Evolutionary conservation across 148 eudicot species (phyloP).

Genomic region (Fagopyrum esculentum): DNA sequence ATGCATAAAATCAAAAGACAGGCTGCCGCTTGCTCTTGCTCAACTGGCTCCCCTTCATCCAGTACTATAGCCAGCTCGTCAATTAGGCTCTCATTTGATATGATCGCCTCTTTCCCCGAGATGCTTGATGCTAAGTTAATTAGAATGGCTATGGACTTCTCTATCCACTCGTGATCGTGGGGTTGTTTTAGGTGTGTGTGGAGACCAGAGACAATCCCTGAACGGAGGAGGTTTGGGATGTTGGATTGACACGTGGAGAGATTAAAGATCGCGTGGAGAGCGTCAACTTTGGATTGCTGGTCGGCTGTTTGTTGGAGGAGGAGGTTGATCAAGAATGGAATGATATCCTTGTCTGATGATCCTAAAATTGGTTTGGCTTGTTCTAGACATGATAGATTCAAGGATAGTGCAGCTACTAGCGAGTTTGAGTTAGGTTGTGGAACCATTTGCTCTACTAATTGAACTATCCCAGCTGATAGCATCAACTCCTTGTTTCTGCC

Average conservation of each 20-base stretch:
- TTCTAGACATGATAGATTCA: constrained; percentile 82
- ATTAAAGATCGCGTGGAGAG: constrained; percentile 83
- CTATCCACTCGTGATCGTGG: constrained; percentile 50
- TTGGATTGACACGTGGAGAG: constrained; percentile 58
- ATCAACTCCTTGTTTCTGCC: constrained; percentile 90
- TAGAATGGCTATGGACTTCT: constrained; percentile 78
- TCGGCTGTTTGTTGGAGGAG: constrained; percentile 32
- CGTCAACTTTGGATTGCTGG: constrained; percentile 62
- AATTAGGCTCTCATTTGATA: constrained; percentile 37
- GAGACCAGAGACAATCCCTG: constrained; percentile 55
- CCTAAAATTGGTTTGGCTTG: constrained; percentile 84
- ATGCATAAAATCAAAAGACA: constrained; percentile 71
- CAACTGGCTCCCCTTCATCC: constrained; percentile 72
- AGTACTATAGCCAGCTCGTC: constrained; percentile 53
- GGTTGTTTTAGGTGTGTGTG: constrained; percentile 42
- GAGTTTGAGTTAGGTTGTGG: constrained; percentile 39
- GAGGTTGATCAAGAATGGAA: constrained; percentile 55
- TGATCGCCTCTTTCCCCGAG: constrained; percentile 51
- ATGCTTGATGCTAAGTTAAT: constrained; percentile 58
- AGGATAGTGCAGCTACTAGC: constrained; percentile 74
- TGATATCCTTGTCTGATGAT: constrained; percentile 54
- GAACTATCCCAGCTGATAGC: constrained; percentile 64
- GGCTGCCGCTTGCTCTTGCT: constrained; percentile 85
- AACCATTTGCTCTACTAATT: constrained; percentile 56
- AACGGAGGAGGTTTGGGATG: constrained; percentile 54